Conservation (phyloP, 2,329 filamentous ascomycete genomes). For the Davidsoniella eucalypti region DNA sequence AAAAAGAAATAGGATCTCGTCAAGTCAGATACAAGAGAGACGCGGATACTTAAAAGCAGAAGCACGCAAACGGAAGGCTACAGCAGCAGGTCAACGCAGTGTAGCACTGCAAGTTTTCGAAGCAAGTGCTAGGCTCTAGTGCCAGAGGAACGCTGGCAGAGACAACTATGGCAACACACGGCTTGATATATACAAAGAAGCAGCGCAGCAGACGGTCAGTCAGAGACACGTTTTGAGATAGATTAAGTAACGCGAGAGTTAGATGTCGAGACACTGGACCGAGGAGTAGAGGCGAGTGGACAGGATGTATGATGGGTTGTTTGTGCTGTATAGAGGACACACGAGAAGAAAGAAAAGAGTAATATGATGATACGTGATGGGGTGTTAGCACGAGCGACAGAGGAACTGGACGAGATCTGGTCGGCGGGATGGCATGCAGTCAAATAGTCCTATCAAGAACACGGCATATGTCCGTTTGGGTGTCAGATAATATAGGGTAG, state of each 20-base stretch:
- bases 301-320: too few species aligned
- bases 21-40: neutral
- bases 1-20: neutral
- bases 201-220: too few species aligned
- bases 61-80: neutral
- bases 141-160: neutral
- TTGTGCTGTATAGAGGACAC: too few species aligned
- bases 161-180: neutral
- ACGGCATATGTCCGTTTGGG: neutral
- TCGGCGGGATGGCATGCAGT: neutral
- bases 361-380: too few species aligned
- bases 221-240: too few species aligned
- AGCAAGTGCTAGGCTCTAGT: neutral
- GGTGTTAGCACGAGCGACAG: too few species aligned
- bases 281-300: too few species aligned
- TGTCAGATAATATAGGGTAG: too few species aligned
- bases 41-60: neutral
- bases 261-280: too few species aligned
- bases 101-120: neutral
- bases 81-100: neutral
- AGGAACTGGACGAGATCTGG: too few species aligned
- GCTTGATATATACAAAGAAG: neutral
- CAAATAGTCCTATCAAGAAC: constrained; percentile 1
- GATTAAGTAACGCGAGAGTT: too few species aligned
- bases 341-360: too few species aligned